Evolutionary conservation across 2,329 filamentous ascomycete species (phyloP), one percentile per base, ranked within the genome.

Genomic region (Penicillium expansum): DNA sequence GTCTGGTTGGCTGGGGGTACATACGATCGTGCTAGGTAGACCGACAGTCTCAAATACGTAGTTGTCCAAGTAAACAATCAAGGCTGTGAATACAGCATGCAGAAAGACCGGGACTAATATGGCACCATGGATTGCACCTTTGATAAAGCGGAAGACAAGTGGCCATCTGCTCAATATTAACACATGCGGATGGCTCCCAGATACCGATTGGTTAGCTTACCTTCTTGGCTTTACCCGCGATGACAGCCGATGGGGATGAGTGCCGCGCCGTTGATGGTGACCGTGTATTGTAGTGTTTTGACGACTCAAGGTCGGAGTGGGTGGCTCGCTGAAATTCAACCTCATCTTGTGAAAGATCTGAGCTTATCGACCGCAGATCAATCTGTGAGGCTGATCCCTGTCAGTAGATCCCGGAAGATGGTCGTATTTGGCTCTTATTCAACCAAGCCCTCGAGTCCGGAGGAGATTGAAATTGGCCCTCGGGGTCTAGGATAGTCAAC

Each of bases 101-200:
- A 84, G 69, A 16, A 81, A 53, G 9, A 87, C 82, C 3, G 84
- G 81, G 4, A 85, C 50, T 29, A 84, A 67, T 57, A 87, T 84
- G 35, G 82, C 79, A 56, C 72, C 73, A 69, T 88, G 85, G 53
- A 88, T 82, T 3, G 84, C 83, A 48, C 85, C 85, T 68, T 86
- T 86, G 68, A 83, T 79, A 71, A 87, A 86, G 59, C 85, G 81
- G 42, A 87, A 77, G 16, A 86, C 85, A 6, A 88, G 76, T 16
- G 85, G 85, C 77, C 84, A 82, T 72, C 85, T 83, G 52, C 4
- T 7, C 1, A n/a, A 22, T 9, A 13, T 63, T 35, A 65, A 47
- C 18, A 48, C 11, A 13, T 37, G 20, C 10, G 9, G 6, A 24
- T 24, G 9, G 14, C 37, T 39, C 3, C 6, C 37, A 16, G 18